These are phyloP conservation scores for Xerocomellus chrysenteron DNA, from an alignment of 768 basidiomycete genomes.

Conservation along the genomic window DNA sequence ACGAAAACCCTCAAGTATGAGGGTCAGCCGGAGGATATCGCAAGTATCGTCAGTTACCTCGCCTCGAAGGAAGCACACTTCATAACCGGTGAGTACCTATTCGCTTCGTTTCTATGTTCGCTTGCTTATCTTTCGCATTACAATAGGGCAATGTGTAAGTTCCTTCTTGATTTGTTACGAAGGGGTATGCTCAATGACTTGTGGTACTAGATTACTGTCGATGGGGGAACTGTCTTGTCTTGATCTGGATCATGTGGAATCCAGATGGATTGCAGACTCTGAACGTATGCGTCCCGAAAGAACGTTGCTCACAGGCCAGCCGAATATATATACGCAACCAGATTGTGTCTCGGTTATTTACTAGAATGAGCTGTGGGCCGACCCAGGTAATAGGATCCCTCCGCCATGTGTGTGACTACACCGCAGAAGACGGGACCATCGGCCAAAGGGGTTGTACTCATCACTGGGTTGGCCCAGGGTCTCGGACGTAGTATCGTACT, in stretches of 20 bases:
- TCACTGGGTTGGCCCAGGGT: slow-evolving; percentile 33
- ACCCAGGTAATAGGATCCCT: too few species aligned
- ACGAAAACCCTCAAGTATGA: slow-evolving; percentile 9
- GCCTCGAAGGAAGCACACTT: slow-evolving; percentile 35
- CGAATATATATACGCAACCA: too few species aligned
- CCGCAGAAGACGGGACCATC: too few species aligned
- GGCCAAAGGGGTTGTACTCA: slow-evolving; percentile 29
- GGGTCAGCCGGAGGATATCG: slow-evolving; percentile 33
- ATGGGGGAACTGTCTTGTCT: slow-evolving; percentile 13
- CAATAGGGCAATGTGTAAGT: slow-evolving; percentile 22
- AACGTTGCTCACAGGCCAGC: too few species aligned
- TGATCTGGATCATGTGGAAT: background rate
- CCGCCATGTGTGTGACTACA: too few species aligned
- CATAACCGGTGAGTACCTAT: slow-evolving; percentile 30
- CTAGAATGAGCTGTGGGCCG: too few species aligned
- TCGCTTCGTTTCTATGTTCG: background rate
- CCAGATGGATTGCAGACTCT: too few species aligned
- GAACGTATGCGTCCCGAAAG: too few species aligned
- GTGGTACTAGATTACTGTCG: slow-evolving; percentile 12
- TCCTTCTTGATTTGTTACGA: background rate
- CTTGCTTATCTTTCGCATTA: background rate
- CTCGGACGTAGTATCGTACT: slow-evolving; percentile 24
- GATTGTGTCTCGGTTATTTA: too few species aligned
- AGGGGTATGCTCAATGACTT: background rate
- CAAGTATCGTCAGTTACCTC: slow-evolving; percentile 34